These are phyloP conservation scores for Anisodus tanguticus DNA, from an alignment of 257 asterid species.

Conservation along the genomic window DNA sequence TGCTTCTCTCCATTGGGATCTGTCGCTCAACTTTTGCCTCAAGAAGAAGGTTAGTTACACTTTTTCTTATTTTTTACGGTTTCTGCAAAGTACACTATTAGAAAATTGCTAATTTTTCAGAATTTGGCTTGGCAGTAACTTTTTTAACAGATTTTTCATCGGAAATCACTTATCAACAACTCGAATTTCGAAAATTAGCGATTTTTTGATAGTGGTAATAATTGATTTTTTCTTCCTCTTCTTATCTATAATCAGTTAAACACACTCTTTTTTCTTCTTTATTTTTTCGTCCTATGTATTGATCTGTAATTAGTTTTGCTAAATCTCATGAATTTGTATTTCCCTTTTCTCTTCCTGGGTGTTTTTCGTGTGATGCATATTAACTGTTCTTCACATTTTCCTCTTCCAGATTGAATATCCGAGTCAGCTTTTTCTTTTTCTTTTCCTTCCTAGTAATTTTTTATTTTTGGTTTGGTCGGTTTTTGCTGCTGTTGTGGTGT, in stretches of 20 bases:
- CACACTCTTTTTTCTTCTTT: background rate
- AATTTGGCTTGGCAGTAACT: no score
- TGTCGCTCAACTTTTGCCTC: constrained; percentile 28
- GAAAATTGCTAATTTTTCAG: no score
- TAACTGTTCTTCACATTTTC: background rate
- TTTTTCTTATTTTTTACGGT: background rate
- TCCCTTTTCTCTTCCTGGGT: background rate
- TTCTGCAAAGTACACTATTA: background rate
- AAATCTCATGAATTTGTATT: background rate
- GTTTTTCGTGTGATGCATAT: background rate
- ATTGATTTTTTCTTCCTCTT: background rate
- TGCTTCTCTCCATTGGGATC: background rate
- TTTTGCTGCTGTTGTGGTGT: background rate
- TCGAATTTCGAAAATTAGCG: no score
- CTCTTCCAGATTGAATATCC: background rate
- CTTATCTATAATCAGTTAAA: background rate
- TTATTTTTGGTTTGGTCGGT: background rate
- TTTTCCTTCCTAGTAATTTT: background rate
- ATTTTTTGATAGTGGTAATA: no score
- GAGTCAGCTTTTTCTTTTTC: background rate
- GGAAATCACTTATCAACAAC: no score
- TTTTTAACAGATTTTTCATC: no score
- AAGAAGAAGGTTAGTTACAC: constrained; percentile 30
- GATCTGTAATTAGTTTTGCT: background rate
- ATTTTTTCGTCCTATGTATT: background rate